Conservation (phyloP, 208 protist genomes). For the Crithidia brevicula region DNA sequence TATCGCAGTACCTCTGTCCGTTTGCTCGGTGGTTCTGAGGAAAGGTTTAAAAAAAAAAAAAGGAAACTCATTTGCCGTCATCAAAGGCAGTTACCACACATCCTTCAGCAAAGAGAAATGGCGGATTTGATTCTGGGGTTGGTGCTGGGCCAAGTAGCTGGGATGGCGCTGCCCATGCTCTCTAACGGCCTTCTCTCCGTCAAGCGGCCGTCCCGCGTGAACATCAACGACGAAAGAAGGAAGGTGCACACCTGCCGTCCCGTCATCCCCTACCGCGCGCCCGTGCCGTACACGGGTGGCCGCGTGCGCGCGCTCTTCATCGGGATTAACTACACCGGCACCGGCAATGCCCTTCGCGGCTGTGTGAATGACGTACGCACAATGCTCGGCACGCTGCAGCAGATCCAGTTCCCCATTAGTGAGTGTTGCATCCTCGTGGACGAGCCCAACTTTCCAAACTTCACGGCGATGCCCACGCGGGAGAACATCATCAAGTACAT, state of each 20-base stretch:
- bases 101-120: too few relatives aligned
- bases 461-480: slow-evolving; percentile 74
- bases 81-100: too few relatives aligned
- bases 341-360: slow-evolving; percentile 57
- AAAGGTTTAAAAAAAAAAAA: too few relatives aligned
- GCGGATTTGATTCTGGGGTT: slow-evolving; percentile 43
- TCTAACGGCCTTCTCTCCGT: slow-evolving; percentile 64
- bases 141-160: slow-evolving; percentile 31
- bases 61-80: too few relatives aligned
- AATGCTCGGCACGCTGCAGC: slow-evolving; percentile 82
- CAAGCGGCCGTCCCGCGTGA: slow-evolving; percentile 57
- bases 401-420: slow-evolving; percentile 80
- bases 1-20: background rate
- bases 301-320: slow-evolving; percentile 91
- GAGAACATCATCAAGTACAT: slow-evolving; percentile 88
- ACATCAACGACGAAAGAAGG: slow-evolving; percentile 54
- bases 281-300: slow-evolving; percentile 78
- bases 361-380: slow-evolving; percentile 89
- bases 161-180: slow-evolving; percentile 36
- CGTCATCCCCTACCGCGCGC: slow-evolving; percentile 75
- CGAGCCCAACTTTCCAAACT: slow-evolving; percentile 74
- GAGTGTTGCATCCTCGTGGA: slow-evolving; percentile 90
- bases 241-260: slow-evolving; percentile 50
- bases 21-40: background rate
- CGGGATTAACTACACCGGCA: slow-evolving; percentile 92